Conservation (phyloP, 331 rosid genomes). For the Quercus lobata region DNA sequence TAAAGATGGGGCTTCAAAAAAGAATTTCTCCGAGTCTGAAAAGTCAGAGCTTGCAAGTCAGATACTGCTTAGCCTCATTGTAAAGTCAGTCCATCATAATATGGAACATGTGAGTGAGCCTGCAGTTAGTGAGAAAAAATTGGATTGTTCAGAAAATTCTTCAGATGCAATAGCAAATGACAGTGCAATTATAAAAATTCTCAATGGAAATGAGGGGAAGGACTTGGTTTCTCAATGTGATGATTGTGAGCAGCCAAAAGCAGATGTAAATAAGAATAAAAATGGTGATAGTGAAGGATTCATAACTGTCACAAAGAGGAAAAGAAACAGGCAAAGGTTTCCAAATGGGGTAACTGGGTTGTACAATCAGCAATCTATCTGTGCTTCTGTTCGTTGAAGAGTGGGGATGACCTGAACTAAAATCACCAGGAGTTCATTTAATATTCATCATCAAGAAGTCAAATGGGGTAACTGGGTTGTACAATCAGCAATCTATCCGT, state of each 20-base stretch:
- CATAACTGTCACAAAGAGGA: constrained; percentile 57
- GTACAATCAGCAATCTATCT: constrained; percentile 72
- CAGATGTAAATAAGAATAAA: constrained; percentile 32
- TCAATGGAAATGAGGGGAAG: constrained; percentile 51
- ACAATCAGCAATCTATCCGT: constrained; percentile 68
- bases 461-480: constrained; percentile 55
- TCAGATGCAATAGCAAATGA: constrained; percentile 68
- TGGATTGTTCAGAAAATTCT: constrained; percentile 25
- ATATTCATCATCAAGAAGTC: background rate
- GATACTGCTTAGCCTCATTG: constrained; percentile 80
- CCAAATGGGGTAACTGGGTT: constrained; percentile 57
- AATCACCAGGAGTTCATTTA: constrained; percentile 2
- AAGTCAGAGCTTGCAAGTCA: constrained; percentile 91
- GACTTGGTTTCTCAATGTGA: constrained; percentile 24
- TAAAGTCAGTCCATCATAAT: constrained; percentile 69
- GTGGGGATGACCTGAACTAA: constrained; percentile 9
- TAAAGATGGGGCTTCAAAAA: constrained; percentile 27
- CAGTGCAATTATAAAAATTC: constrained; percentile 65
- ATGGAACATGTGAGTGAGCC: constrained; percentile 46
- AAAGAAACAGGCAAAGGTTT: constrained; percentile 68
- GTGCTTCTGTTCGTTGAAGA: constrained; percentile 76
- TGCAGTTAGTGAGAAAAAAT: constrained; percentile 23
- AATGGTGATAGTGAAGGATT: constrained; percentile 73
- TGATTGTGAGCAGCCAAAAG: constrained; percentile 30
- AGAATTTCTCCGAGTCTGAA: constrained; percentile 53